Evolutionary conservation across 108 stramenopile genomes (phyloP), one percentile per base, ranked within the genome.

Genomic region (Cylindrotheca fusiformis): DNA sequence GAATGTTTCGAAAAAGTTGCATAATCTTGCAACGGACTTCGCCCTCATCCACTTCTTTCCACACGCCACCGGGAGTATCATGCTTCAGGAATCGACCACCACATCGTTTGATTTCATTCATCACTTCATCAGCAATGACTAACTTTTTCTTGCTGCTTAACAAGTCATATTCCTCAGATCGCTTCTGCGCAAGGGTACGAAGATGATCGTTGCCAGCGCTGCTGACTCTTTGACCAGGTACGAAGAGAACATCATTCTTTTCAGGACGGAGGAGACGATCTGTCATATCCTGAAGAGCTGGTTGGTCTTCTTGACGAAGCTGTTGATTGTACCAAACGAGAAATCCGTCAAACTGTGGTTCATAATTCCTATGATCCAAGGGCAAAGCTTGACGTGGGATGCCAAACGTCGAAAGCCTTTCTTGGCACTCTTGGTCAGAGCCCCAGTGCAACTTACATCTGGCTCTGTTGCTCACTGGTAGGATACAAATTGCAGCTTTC

Each of bases 71-170:
- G 36, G 6, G 36, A 19, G 48, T 27, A 21, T 62, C 60, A 5
- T 30, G 48, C 6, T 44, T 36, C 8, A 62, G 48, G 48, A 62
- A 62, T 2, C 60, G 60, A 4, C 60, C 48, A 19, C 60, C 60
- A 1, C 27, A 2, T 14, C 21, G 3, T 1, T 17, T 25, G 19
- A 62, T 6, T 14, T 44, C 4, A 18, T 22, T 17, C 48, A 28
- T 21, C 23, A 62, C 28, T 14, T 48, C 48, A 4, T 27, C 28
- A 4, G 19, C 17, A 50, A 62, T 48, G 1, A 27, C 12, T 30
- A 48, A 1, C 23, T 29, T 48, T 25, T n/a, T 48, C 19, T 45
- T 30, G 1, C 48, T 47, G 19, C 50, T 62, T 1, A 29, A 27
- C 29, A 10, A 25, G 0, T 28, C 19, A 30, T 62, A 62, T 20